Evolutionary conservation across 345 rosid genomes (phyloP).

Genomic region (Brassica nigra): DNA sequence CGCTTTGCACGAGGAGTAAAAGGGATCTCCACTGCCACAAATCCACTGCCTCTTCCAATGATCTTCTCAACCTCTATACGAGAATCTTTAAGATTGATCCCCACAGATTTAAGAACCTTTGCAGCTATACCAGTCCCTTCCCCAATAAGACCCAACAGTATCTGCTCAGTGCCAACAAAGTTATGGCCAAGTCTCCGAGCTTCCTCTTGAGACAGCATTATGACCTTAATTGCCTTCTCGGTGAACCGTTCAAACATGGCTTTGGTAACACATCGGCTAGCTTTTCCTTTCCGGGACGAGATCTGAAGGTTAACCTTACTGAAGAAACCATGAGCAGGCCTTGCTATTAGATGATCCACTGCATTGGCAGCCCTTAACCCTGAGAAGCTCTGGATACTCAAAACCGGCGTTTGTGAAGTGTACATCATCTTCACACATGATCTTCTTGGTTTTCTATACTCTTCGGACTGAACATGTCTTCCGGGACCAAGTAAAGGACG

Average conservation of each 20-base stretch:
- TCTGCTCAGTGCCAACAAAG: constrained; percentile 92
- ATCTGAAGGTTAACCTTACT: constrained; percentile 44
- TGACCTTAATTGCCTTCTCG: constrained; percentile 87
- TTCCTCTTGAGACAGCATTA: constrained; percentile 95
- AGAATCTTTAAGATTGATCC: constrained; percentile 86
- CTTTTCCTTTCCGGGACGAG: constrained; percentile 50
- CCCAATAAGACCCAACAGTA: constrained; percentile 81
- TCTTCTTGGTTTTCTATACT: not conserved
- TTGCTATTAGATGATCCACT: constrained; percentile 44
- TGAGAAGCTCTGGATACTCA: constrained; percentile 52
- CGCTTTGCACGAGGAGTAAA: constrained; percentile 96
- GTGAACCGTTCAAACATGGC: constrained; percentile 96
- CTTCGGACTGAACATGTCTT: not conserved
- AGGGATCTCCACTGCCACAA: constrained; percentile 88
- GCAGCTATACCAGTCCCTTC: constrained; percentile 98
- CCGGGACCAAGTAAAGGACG: constrained; percentile 48
- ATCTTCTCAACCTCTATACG: constrained; percentile 93
- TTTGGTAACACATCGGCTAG: constrained; percentile 51
- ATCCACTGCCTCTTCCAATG: constrained; percentile 91
- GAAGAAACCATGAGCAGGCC: constrained; percentile 49
- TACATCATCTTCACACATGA: not conserved
- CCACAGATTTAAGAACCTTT: constrained; percentile 88
- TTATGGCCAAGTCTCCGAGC: constrained; percentile 89
- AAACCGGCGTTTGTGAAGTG: constrained; percentile 42
- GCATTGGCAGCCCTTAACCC: constrained; percentile 60